Base-by-base conservation (phyloP, 768 basidiomycete species). In the Russula sp. region DNA sequence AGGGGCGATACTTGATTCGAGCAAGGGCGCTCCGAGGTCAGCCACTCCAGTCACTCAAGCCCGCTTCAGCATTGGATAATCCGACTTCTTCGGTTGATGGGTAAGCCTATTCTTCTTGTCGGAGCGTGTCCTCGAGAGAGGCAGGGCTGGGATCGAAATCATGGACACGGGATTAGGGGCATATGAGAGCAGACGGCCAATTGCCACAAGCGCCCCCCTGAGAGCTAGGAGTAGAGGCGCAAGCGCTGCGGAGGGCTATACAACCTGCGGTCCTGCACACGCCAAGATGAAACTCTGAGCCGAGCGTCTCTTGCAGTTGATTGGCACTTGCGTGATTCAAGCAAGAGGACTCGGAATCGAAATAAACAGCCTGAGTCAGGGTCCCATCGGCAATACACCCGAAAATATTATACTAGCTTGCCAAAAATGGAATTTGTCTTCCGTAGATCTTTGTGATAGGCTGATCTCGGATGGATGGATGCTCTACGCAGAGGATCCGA, bases 41-140 rank as follows among this genome's bases (percentile, higher is more conserved):
- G 51, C 62, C 31, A 27, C 49, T 35, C 48, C 35, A 32, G 51
- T 53, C 22, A 32, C 27, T 22, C 51, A 34, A 40, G 32, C 27
- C 57, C 35, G 48, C 20, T 42, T 35, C 49, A 49, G 31, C 8
- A n/a, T 54, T 20, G 20, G 47, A 59, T 60, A 48, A 22, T 27
- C 58, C 57, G 58, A 64, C 45, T 27, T 40, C 42, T 44, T 64
- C 63, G 57, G 57, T 27, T 44, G 47, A 64, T 59, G 39, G 56
- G 34, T 51, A 52, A 63, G 62, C 40, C 39, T 49, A 20, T 13
- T 31, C 55, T 32, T 9, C 45, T n/a, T 48, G 45, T 18, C 7
- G 45, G 31, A 32, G 31, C 22, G 52, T 61, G 32, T 27, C 34
- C 35, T 47, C 45, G 47, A 48, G 47, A 44, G 42, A 44, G 9